Base-by-base conservation (phyloP, 371 early-diverging fungal genomes). In the Mucor indicus region DNA sequence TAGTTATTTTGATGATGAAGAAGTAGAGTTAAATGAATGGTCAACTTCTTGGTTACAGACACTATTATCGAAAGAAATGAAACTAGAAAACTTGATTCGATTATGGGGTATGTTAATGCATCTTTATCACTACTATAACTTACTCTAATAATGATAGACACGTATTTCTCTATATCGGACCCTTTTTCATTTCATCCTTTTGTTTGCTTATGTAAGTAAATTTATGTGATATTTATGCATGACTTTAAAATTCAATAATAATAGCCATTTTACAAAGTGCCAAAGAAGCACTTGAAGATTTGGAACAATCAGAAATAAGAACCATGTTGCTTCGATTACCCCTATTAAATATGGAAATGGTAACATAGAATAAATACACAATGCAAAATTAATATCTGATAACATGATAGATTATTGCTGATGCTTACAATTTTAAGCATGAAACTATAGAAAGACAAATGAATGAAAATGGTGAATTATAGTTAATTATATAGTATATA, bases 1-100 rank as follows among this genome's bases (percentile, higher is more conserved):
- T 58, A 89, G 82, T 58, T 92, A 91, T 67, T 93, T 96, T 73
- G 93, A 94, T 65, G 96, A 96, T 39, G 96, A 96, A 54, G 95
- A 95, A 57, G 91, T 95, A 21, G 89, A 92, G 41, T 72, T 91
- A 35, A 84, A 87, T 56, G 95, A 92, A 46, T 93, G 92, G 91
- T 84, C 86, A 1, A 81, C 91, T n/a, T 88, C 92, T 11, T 94
- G 95, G 89, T 75, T 95, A 37, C 86, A 83, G 41, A 80, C 77
- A 51, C 55, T 93, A 16, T 59, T 96, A 15, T 72, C 93, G 7
- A 83, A 83, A 49, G 94, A 95, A 54, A 79, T 95, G 61, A 81
- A 89, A 17, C 75, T 91, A 36, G 85, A 85, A 36, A 81, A 81
- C 55, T 62, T 91, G 16, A 69, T 94, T 57, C 74, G 86, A 17